Evolutionary conservation across 768 basidiomycete genomes (phyloP).

Genomic region (Lactifluus echinatus): DNA sequence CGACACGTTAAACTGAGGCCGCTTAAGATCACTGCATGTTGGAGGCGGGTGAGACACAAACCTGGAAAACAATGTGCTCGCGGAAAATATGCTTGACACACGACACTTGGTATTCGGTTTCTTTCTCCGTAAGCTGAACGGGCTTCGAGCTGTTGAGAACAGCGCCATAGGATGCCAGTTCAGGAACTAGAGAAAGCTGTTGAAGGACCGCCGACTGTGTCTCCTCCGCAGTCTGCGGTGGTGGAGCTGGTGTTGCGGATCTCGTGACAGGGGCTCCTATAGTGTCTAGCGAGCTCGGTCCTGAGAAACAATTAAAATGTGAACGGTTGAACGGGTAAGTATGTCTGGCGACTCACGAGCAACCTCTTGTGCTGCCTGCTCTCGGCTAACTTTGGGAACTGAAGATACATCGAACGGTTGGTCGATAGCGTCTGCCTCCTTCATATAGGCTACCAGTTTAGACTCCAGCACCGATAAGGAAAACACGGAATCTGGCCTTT

Average conservation of each 20-base stretch:
- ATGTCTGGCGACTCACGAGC: conserved; percentile 53
- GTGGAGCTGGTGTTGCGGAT: conserved; percentile 50
- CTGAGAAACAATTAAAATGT: conserved; percentile 31
- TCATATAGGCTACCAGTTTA: conserved; percentile 90
- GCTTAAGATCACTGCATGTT: conserved; percentile 10
- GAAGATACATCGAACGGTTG: conserved; percentile 76
- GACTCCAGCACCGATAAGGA: conserved; percentile 85
- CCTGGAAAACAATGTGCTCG: conserved; percentile 96
- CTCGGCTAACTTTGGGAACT: conserved; percentile 90
- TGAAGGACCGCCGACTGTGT: conserved; percentile 80
- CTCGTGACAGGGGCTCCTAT: conserved; percentile 63
- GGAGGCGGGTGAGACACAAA: conserved; percentile 28
- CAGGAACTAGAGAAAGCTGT: conserved; percentile 80
- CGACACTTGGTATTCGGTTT: conserved; percentile 96
- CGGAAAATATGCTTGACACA: conserved; percentile 96
- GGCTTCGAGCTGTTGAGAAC: conserved; percentile 76
- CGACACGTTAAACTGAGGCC: conserved; percentile 82
- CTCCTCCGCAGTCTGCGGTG: conserved; percentile 78
- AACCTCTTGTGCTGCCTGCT: conserved; percentile 82
- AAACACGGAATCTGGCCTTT: conserved; percentile 77
- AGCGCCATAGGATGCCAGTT: conserved; percentile 76
- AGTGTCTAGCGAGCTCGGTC: conserved; percentile 80
- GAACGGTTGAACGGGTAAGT: not conserved
- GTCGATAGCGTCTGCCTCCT: conserved; percentile 60
- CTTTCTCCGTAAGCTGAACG: conserved; percentile 83